Percentiles rank a stretch among this genome's conserved stretches.
Evolutionary conservation across 2,329 filamentous ascomycete genomes (phyloP).

Genomic region (Penicillium oxalicum): DNA sequence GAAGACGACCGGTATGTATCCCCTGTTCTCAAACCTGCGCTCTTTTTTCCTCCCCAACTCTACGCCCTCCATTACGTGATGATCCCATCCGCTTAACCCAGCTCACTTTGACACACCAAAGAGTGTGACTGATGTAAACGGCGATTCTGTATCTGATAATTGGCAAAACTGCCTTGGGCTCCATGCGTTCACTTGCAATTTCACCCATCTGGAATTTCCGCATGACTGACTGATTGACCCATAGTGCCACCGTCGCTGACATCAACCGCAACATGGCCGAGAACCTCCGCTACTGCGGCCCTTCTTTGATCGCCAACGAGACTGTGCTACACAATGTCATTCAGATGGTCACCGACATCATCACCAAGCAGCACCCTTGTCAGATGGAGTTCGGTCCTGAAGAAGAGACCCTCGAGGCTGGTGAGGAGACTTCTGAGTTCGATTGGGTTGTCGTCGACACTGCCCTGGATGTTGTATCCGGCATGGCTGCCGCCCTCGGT

Average conservation of each 20-base stretch:
- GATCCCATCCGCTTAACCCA: conserved; percentile 90
- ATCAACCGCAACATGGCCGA: conserved; percentile 91
- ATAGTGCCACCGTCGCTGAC: conserved; percentile 80
- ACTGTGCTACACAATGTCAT: conserved; percentile 70
- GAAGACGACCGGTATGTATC: conserved; percentile 84
- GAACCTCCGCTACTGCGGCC: conserved; percentile 84
- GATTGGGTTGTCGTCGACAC: conserved; percentile 97
- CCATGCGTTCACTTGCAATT: background rate
- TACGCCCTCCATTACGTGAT: conserved; percentile 56
- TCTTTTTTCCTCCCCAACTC: conserved; percentile 13
- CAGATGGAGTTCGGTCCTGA: conserved; percentile 83
- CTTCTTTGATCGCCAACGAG: conserved; percentile 70
- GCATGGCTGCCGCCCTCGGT: conserved; percentile 76
- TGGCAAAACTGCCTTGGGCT: background rate
- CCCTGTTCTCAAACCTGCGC: conserved; percentile 11
- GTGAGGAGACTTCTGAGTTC: conserved; percentile 82
- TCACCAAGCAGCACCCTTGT: conserved; percentile 86
- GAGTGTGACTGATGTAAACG: conserved; percentile 80
- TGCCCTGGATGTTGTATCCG: conserved; percentile 82
- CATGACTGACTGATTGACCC: conserved; percentile 39
- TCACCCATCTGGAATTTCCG: conserved; percentile 6
- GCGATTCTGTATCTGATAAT: conserved; percentile 52
- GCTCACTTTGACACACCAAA: conserved; percentile 95
- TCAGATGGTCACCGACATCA: conserved; percentile 67
- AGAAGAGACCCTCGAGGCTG: conserved; percentile 66